Conservation (phyloP, 192 early-diverging fungal genomes). For the Coemansia sp. region DNA sequence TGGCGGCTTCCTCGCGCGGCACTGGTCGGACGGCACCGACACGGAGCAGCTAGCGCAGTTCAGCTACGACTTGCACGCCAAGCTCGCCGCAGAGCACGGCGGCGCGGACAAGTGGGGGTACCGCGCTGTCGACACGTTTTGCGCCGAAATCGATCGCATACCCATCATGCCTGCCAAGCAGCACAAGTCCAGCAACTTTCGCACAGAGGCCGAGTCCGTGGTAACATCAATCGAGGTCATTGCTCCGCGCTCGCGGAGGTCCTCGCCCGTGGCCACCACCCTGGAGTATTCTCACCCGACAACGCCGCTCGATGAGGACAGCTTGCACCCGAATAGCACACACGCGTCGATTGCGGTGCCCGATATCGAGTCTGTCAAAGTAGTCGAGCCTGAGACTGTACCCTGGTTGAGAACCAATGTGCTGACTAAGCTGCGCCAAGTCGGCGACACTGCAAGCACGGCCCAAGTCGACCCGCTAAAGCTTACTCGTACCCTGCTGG, state of each 20-base stretch:
- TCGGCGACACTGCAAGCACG: conserved; percentile 35
- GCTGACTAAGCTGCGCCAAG: conserved; percentile 44
- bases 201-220: conserved; percentile 40
- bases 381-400: conserved; percentile 34
- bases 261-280: conserved; percentile 15
- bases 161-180: conserved; percentile 49
- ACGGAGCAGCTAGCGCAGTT: conserved; percentile 54
- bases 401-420: conserved; percentile 43
- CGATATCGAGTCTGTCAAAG: conserved; percentile 36
- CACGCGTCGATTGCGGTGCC: conserved; percentile 49
- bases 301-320: conserved; percentile 15
- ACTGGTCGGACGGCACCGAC: conserved; percentile 57
- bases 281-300: conserved; percentile 19
- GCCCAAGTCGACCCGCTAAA: conserved; percentile 56
- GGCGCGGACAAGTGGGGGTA: conserved; percentile 49
- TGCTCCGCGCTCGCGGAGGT: conserved; percentile 22
- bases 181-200: conserved; percentile 33
- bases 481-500: conserved; percentile 37
- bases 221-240: conserved; percentile 55
- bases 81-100: conserved; percentile 41
- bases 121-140: conserved; percentile 45
- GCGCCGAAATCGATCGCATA: conserved; percentile 52
- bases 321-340: conserved; percentile 30
- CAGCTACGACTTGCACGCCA: conserved; percentile 54
- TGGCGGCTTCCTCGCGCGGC: conserved; percentile 53